Conservation (phyloP, 1,139 yeast genomes). For the Sugiyamaella novakii region DNA sequence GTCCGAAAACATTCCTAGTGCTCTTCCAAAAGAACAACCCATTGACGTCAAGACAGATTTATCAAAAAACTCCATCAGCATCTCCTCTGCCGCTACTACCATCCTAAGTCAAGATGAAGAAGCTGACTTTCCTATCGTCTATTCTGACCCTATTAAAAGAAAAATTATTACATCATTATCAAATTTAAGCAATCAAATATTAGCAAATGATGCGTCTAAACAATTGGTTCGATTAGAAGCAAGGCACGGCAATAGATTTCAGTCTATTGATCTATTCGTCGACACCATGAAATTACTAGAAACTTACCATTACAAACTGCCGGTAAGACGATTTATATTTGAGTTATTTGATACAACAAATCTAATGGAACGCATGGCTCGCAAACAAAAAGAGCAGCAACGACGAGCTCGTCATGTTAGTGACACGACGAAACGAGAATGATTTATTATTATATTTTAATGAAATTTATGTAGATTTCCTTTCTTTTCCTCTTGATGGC, state of each 20-base stretch:
- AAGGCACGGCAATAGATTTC: slow-evolving; percentile 58
- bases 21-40: not conserved
- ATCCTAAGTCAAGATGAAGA: slow-evolving; percentile 28
- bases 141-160: slow-evolving; percentile 48
- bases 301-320: slow-evolving; percentile 64
- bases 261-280: slow-evolving; percentile 57
- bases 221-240: slow-evolving; percentile 61
- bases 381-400: slow-evolving; percentile 30
- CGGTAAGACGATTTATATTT: slow-evolving; percentile 66
- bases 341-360: slow-evolving; percentile 63
- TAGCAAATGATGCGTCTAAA: slow-evolving; percentile 65
- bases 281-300: slow-evolving; percentile 66
- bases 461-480: slow-evolving; percentile 9
- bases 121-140: slow-evolving; percentile 34
- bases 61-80: not conserved
- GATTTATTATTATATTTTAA: slow-evolving; percentile 8
- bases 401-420: slow-evolving; percentile 32
- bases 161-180: slow-evolving; percentile 59
- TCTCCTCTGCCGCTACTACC: not conserved
- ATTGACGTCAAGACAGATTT: not conserved
- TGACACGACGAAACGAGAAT: slow-evolving; percentile 28
- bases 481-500: too few species aligned
- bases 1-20: not conserved
- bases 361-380: slow-evolving; percentile 52
- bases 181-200: slow-evolving; percentile 63